Conservation (phyloP, 306 rosid species). For the Trichosanthes cucumerina region DNA sequence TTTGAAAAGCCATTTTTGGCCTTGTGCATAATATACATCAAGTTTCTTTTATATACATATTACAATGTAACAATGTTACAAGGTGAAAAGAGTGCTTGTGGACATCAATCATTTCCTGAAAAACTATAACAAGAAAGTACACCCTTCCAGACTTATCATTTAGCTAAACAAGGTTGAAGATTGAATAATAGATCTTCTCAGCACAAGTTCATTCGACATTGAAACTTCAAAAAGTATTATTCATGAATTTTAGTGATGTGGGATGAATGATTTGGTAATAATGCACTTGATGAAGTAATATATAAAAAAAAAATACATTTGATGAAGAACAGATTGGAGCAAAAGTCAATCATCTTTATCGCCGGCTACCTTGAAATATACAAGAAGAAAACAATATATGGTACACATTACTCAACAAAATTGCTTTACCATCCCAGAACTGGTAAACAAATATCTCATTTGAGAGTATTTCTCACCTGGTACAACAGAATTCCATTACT, state of each 20-base stretch:
- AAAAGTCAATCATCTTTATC: neutral
- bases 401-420: neutral
- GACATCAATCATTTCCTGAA: neutral
- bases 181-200: neutral
- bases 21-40: too few relatives aligned
- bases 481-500: constrained; percentile 76
- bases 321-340: neutral
- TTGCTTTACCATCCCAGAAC: neutral
- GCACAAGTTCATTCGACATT: neutral
- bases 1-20: neutral
- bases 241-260: neutral
- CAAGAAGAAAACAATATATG: neutral
- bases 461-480: constrained; percentile 50
- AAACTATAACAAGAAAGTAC: neutral
- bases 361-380: neutral
- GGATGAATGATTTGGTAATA: neutral
- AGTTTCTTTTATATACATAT: too few relatives aligned
- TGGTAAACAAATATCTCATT: neutral
- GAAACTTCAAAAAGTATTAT: neutral
- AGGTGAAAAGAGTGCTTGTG: neutral
- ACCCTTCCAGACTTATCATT: neutral
- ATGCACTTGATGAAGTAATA: neutral
- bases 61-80: neutral
- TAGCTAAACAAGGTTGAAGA: neutral
- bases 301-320: neutral